Base-by-base conservation (phyloP, 305 asterid genomes). In the Solanum hybrid region DNA sequence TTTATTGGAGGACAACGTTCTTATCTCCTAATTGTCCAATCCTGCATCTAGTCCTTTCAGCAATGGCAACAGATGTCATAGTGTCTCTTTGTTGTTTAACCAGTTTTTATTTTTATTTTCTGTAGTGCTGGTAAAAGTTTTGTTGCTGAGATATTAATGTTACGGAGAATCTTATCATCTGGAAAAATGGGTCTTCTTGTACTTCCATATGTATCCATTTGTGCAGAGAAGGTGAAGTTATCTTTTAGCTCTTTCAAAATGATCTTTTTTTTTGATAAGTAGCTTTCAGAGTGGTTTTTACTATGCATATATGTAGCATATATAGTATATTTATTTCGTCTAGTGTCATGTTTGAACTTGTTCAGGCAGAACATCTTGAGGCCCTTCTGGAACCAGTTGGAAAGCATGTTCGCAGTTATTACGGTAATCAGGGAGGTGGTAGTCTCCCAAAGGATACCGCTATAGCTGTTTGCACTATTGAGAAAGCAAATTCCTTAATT, bases 351-450 rank as follows among this genome's bases (percentile, higher is more conserved):
- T 75, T 32, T 32, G 71, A 88, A 85, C 86, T 91, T 56, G 88
- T 92, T 92, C 91, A 96, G 99, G 96, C 98, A 60, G 99, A 98
- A 92, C 99, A 98, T 92, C 98, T 98, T 88, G 99, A 98, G 92
- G 94, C 89, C 91, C 95, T 98, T 89, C 90, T 98, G 91, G 98
- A 98, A 90, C 98, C 99, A 89, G 95, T 96, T 12, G 92, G 93
- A 91, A 96, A 95, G 93, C 98, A 93, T 89, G 99, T 98, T 24
- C 96, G 98, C 86, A 96, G 99, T 93, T 96, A 94, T 93, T 98
- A 96, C 90, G 99, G 99, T 88, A 98, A 93, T 93, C 99, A 98
- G 94, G 99, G 99, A 87, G 98, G 99, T 84, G 95, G 98, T 87
- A 92, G 96, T 89, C 96, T 98, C 95, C 98, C 98, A 36, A 96